Evolutionary conservation across 2,329 filamentous ascomycete species (phyloP), one percentile per base, ranked within the genome.

Genomic region (Amauroascus verrucosus): DNA sequence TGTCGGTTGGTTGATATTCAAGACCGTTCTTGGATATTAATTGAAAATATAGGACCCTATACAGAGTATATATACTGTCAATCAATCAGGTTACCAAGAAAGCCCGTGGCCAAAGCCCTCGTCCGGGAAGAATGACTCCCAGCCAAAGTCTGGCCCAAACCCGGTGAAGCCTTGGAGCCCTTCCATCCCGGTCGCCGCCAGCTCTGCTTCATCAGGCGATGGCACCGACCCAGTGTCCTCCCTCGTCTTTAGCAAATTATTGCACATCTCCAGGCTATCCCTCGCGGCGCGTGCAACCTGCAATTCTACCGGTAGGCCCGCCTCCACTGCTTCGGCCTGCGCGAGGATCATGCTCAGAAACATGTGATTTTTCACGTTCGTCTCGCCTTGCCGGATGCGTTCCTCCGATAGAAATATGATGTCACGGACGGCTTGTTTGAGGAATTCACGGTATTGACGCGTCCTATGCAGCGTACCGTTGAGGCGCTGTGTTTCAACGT

Each of bases 401-500:
- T 58, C 55, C 6, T 37, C 24, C 11, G 59, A 37, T 47, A 58
- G 40, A 2, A 14, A 26, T 16, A 60, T 55, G 8, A 55, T 16
- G 16, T 59, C 58, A 24, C 45, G 47, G 9, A 63, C n/a, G 6
- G 55, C 56, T n/a, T 58, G 26, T 28, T 59, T 56, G 32, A 61
- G 48, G 46, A 57, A 38, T 22, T 60, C 53, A 41, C 55, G 47
- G 35, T 56, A 51, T 22, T 48, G 51, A 14, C 35, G 41, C 22
- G 43, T 53, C 26, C 55, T 33, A 13, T 53, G 24, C 20, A 56
- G 24, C 30, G 54, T 57, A 28, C 56, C 55, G n/a, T 55, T 48
- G 6, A 48, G 41, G 14, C 46, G 26, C 38, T 56, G 49, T 6
- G 2, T 69, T 48, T 72, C 67, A 1, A 69, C 63, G 51, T 76